These are phyloP conservation scores for Oryza coarctata DNA, from an alignment of 176 grass and related monocot species.

Conservation along the genomic window DNA sequence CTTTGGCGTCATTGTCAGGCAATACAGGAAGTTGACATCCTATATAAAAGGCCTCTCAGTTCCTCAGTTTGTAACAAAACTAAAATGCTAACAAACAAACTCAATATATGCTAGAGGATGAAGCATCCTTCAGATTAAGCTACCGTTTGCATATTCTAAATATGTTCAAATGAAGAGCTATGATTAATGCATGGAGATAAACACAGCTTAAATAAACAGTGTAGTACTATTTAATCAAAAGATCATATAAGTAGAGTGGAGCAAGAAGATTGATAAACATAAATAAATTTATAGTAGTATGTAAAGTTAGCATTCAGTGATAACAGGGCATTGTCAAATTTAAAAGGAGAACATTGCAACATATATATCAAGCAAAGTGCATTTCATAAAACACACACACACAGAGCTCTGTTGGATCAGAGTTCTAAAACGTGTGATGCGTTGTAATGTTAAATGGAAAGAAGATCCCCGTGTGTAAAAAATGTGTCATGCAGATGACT, in stretches of 20 bases:
- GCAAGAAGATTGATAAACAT: slow-evolving; percentile 1
- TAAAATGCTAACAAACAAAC: slow-evolving; percentile 1
- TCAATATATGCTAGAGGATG: neutral
- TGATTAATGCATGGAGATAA: neutral
- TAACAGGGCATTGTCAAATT: neutral
- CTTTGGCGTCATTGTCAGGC: slow-evolving; percentile 11
- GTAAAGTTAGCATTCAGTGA: neutral
- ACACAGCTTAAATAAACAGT: neutral
- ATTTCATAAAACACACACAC: neutral
- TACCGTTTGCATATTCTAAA: neutral
- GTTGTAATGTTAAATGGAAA: neutral
- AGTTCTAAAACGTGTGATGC: neutral
- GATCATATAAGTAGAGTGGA: neutral
- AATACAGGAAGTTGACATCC: neutral
- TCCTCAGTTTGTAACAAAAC: neutral
- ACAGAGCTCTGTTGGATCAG: neutral
- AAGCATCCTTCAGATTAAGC: neutral
- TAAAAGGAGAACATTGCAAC: neutral
- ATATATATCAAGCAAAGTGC: neutral
- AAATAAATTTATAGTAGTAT: neutral
- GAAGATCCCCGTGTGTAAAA: neutral
- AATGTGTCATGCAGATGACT: neutral
- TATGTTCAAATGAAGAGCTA: neutral
- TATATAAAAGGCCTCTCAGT: neutral
- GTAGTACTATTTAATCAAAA: slow-evolving; percentile 7